phyloP scores from a whole-genome alignment of 352 stramenopile genomes.

The Phytophthora meadii region DNA sequence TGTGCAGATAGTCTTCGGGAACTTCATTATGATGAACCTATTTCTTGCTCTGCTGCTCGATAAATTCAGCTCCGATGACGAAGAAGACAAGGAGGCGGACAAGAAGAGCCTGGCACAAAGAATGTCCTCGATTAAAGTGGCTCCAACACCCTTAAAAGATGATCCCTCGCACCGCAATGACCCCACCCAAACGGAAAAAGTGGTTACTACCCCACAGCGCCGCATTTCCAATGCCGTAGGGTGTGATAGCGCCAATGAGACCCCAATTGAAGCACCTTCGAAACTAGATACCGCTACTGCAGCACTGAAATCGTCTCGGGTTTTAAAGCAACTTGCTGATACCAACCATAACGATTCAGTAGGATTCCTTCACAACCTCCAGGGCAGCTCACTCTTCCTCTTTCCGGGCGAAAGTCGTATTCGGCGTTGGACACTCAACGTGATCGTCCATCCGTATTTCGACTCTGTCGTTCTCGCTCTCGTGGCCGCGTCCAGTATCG shows the following conservation, averaged over 20 bases:
- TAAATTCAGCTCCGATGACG: constrained; percentile 84
- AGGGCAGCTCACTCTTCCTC: constrained; percentile 51
- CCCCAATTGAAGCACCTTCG: background rate
- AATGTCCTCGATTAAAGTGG: constrained; percentile 56
- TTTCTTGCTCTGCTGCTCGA: constrained; percentile 94
- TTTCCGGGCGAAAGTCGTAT: constrained; percentile 50
- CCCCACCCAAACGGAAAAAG: background rate
- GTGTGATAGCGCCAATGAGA: background rate
- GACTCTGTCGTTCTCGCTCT: constrained; percentile 75
- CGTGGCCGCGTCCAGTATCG: constrained; percentile 82
- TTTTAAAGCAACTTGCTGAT: constrained; percentile 8
- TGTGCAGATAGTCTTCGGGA: constrained; percentile 82
- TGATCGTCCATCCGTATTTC: constrained; percentile 80
- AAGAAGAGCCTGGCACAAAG: constrained; percentile 47
- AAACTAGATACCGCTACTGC: background rate
- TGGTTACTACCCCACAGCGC: background rate
- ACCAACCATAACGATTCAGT: background rate
- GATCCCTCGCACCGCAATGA: background rate
- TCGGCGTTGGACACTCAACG: constrained; percentile 41
- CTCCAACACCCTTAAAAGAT: constrained; percentile 30
- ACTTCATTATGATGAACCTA: constrained; percentile 95
- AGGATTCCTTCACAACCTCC: constrained; percentile 3
- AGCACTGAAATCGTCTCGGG: background rate
- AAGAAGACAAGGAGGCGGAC: constrained; percentile 51
- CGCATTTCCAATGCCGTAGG: background rate